phyloP scores from a whole-genome alignment of 352 stramenopile genomes.

The Pelagophyceae sp. region DNA sequence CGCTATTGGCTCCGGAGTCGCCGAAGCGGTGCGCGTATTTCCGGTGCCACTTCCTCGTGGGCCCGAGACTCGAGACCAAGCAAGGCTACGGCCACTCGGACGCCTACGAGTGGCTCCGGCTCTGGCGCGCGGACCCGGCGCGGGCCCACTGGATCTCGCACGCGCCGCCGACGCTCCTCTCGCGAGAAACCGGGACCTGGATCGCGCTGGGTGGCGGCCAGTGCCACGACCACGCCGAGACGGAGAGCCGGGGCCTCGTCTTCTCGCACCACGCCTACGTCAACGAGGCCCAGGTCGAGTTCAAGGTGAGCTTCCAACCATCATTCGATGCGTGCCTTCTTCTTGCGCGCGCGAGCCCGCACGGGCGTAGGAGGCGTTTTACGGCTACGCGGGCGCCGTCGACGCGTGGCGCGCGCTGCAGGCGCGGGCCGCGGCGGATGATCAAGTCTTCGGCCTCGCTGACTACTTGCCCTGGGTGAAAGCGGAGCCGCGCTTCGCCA shows the following conservation, averaged over 20 bases:
- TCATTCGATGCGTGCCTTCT: too few species aligned
- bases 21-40: slow-evolving; percentile 34
- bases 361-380: slow-evolving; percentile 36
- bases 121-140: slow-evolving; percentile 24
- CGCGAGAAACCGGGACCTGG: not conserved
- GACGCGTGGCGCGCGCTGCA: slow-evolving; percentile 28
- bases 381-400: slow-evolving; percentile 33
- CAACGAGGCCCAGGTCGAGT: slow-evolving; percentile 35
- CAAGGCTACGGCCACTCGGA: slow-evolving; percentile 37
- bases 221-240: slow-evolving; percentile 29
- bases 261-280: slow-evolving; percentile 44
- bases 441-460: slow-evolving; percentile 22
- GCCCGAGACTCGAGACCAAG: slow-evolving; percentile 21
- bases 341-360: too few species aligned
- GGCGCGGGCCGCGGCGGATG: not conserved
- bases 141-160: slow-evolving; percentile 28
- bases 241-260: slow-evolving; percentile 22
- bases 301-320: too few species aligned
- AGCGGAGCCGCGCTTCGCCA: not conserved
- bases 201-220: not conserved
- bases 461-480: slow-evolving; percentile 33
- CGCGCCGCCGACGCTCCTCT: slow-evolving; percentile 32
- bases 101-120: slow-evolving; percentile 35
- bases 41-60: slow-evolving; percentile 42
- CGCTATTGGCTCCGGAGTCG: not conserved